Evolutionary conservation across 164 flowering plant species (phyloP), one percentile per base, ranked within the genome.

Genomic region (Chimonanthus praecox): DNA sequence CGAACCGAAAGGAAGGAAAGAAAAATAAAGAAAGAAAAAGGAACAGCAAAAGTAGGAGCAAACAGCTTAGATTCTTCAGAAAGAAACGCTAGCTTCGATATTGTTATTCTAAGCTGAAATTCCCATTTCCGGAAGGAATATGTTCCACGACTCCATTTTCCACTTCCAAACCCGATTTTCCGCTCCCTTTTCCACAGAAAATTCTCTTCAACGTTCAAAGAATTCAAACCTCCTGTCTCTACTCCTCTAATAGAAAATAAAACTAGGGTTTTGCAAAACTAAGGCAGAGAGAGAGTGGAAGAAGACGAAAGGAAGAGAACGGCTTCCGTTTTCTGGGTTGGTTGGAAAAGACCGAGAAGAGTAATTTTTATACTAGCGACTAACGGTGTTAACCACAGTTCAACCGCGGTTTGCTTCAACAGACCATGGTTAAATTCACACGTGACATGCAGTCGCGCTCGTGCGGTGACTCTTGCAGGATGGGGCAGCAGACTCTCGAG

Each of bases 261-360:
- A 10, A n/a, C 21, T 47, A 47, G 51, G 70, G 70, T 48, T 68
- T 47, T 16, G 2, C 54, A 47, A 68, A 47, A 47, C 43, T 44
- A 33, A 47, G 68, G 68, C 13, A 7, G 43, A 48, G 54, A 47
- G 3, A 47, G 46, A 45, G 49, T 13, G 50, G 49, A 46, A 48
- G 54, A 20, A 4, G 54, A 68, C 18, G 54, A 47, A 47, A 18
- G 33, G 33, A 33, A 68, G 51, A 47, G 16, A 44, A 44, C 70
- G 70, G 15, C 8, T 47, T 68, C 70, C 7, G 70, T 15, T 47
- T 47, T n/a, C 47, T 68, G 13, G 46, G 33, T 13, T 6, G 49
- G 68, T 65, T 65, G 15, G 48, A 65, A 65, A 65, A 45, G 68
- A 68, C 70, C 58, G 54, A 18, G 70, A 48, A 2, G 43, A 3